phyloP scores from a whole-genome alignment of 2,329 filamentous ascomycete genomes.

The Diaporthe vaccinii region DNA sequence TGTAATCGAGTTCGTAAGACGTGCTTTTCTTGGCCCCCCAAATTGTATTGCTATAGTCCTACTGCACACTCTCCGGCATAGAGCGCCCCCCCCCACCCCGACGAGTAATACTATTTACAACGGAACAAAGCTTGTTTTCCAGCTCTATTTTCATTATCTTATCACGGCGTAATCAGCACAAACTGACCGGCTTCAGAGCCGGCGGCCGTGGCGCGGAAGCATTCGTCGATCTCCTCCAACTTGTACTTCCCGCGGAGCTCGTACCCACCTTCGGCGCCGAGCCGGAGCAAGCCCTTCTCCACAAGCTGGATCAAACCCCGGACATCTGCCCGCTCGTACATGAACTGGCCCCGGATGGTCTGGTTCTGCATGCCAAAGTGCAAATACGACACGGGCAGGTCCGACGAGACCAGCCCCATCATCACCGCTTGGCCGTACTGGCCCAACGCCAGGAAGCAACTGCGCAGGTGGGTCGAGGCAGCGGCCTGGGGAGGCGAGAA shows the following conservation, averaged over 20 bases:
- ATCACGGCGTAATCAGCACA: background rate
- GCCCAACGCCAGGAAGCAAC: background rate
- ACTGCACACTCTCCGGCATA: background rate
- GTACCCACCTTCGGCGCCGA: background rate
- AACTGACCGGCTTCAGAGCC: background rate
- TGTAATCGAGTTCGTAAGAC: too few relatives aligned
- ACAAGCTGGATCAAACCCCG: background rate
- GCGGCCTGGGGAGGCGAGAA: background rate
- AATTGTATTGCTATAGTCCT: too few relatives aligned
- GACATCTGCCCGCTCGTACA: constrained; percentile 5
- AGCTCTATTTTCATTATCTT: background rate
- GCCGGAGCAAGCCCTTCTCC: background rate
- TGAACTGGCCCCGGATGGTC: background rate
- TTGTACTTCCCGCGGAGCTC: background rate
- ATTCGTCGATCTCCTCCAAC: background rate
- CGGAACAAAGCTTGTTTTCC: background rate
- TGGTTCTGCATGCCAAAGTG: background rate
- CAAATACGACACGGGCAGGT: background rate
- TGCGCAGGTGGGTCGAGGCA: background rate
- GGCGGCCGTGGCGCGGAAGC: background rate
- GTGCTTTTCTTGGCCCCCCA: too few relatives aligned
- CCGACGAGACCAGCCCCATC: background rate
- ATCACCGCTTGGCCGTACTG: background rate
- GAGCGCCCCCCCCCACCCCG: too few relatives aligned
- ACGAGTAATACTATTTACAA: background rate